phyloP scores from a whole-genome alignment of 2,329 filamentous ascomycete genomes.

The Ophiosphaerella herpotricha region DNA sequence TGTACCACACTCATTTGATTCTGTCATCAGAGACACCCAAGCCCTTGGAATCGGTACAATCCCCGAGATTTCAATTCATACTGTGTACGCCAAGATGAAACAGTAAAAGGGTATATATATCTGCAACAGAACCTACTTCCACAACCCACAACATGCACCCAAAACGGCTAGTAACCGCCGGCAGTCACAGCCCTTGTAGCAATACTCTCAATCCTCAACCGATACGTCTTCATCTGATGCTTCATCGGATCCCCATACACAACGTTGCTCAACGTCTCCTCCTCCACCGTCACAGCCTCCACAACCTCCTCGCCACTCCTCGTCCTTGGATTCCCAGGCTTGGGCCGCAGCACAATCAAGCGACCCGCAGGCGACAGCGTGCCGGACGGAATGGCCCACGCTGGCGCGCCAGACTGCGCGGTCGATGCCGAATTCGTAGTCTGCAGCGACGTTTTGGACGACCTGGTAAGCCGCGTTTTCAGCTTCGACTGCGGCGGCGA shows the following conservation, averaged over 20 bases:
- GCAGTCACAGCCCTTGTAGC: conserved; percentile 70
- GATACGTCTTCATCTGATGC: conserved; percentile 81
- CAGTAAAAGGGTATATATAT: neutral
- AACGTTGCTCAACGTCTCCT: conserved; percentile 69
- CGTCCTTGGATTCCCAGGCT: conserved; percentile 5
- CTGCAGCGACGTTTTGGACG: conserved; percentile 30
- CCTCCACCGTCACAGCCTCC: conserved; percentile 69
- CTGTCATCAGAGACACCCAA: too few relatives aligned
- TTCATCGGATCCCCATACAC: conserved; percentile 82
- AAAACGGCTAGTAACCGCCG: conserved; percentile 25
- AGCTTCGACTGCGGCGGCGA: conserved; percentile 19
- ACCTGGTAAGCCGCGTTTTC: conserved; percentile 17
- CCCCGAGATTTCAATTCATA: too few relatives aligned
- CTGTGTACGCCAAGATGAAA: too few relatives aligned
- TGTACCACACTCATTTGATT: too few relatives aligned
- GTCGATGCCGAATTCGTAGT: conserved; percentile 39
- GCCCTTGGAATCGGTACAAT: too few relatives aligned
- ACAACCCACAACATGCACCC: too few relatives aligned
- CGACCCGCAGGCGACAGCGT: conserved; percentile 72
- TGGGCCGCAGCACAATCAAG: conserved; percentile 64
- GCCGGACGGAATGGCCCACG: conserved; percentile 69
- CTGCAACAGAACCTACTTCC: too few relatives aligned
- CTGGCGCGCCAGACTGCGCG: conserved; percentile 33
- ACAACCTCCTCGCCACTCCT: conserved; percentile 57
- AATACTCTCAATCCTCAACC: conserved; percentile 70